These are phyloP conservation scores for Skeletonema tropicum DNA, from an alignment of 108 stramenopile species.

Conservation along the genomic window DNA sequence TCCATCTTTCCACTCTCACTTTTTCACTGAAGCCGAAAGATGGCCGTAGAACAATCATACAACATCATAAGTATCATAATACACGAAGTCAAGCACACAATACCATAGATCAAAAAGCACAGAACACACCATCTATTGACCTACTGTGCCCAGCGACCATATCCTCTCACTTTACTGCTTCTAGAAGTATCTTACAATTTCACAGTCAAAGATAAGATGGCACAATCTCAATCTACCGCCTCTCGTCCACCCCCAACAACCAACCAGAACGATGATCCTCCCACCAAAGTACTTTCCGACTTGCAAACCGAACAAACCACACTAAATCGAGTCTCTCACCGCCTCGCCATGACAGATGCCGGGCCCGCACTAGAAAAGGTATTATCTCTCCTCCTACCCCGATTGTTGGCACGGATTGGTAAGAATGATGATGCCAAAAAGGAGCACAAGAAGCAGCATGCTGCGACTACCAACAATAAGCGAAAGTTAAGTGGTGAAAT, in stretches of 20 bases:
- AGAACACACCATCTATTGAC: no score
- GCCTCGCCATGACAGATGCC: conserved; percentile 72
- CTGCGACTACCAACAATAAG: conserved; percentile 11
- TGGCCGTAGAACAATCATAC: no score
- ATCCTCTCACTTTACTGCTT: no score
- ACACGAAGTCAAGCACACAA: no score
- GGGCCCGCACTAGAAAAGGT: conserved; percentile 57
- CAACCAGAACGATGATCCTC: neutral
- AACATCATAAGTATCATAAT: no score
- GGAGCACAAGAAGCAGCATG: neutral
- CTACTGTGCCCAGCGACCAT: no score
- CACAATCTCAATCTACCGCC: neutral
- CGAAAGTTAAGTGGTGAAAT: conserved; percentile 18
- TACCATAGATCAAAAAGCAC: no score
- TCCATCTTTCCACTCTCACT: no score
- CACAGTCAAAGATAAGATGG: neutral
- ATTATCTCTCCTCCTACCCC: conserved; percentile 66
- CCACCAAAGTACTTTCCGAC: conserved; percentile 9
- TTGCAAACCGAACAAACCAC: conserved; percentile 56
- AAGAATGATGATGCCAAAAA: conserved; percentile 60
- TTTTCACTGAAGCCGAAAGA: no score
- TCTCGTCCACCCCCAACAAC: neutral
- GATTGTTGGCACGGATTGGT: conserved; percentile 73
- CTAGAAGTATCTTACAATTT: no score
- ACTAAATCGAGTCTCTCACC: conserved; percentile 76